Conservation (phyloP, 495 filamentous ascomycete genomes). For the Daldinia vernicosa region DNA sequence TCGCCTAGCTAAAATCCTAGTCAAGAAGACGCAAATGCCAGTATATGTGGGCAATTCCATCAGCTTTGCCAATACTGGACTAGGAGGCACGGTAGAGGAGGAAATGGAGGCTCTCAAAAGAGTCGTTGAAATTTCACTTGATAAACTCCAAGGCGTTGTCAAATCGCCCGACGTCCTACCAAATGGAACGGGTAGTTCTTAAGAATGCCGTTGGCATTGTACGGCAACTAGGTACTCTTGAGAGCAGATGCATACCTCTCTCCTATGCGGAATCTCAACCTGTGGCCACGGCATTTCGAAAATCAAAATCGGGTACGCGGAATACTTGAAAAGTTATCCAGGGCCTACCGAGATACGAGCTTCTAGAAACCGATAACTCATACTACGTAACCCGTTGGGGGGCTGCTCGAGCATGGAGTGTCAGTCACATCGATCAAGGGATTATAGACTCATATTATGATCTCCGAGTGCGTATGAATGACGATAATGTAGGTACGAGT, state of each 20-base stretch:
- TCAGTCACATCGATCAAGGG: not conserved
- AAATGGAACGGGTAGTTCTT: constrained; percentile 32
- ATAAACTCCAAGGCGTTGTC: constrained; percentile 56
- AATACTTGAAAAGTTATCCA: not conserved
- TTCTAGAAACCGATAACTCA: not conserved
- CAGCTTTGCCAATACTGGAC: constrained; percentile 69
- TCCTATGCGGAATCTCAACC: not conserved
- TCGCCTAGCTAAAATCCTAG: constrained; percentile 82
- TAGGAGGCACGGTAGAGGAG: constrained; percentile 85
- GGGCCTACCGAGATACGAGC: not conserved
- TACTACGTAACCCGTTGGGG: not conserved
- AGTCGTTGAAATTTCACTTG: constrained; percentile 73
- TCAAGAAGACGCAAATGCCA: constrained; percentile 71
- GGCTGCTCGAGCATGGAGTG: not conserved
- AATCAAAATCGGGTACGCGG: not conserved
- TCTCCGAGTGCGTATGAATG: not conserved
- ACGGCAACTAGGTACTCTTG: not conserved
- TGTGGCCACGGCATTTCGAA: not conserved
- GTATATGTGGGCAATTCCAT: constrained; percentile 87
- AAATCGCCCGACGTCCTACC: constrained; percentile 23
- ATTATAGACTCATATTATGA: not conserved
- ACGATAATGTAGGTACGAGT: not conserved
- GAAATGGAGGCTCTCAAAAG: constrained; percentile 87
- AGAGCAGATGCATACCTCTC: not conserved
- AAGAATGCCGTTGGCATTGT: not conserved